Evolutionary conservation across 2,329 filamentous ascomycete genomes (phyloP), one percentile per base, ranked within the genome.

Genomic region (Tolypocladium amazonense): DNA sequence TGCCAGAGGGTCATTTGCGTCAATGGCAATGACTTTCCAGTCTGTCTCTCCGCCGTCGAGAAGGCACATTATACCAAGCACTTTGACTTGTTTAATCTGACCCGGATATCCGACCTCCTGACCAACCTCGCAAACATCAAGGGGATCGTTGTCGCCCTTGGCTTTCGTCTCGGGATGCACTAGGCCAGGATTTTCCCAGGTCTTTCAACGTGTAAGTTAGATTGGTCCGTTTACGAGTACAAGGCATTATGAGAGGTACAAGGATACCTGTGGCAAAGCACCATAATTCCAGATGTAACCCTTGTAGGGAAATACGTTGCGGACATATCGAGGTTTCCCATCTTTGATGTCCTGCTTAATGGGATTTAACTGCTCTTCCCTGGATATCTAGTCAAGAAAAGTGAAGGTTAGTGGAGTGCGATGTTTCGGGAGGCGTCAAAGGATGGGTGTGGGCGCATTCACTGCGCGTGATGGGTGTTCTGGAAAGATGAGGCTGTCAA

Each of bases 221-320:
- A 41, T n/a, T 4, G 18, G 6, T n/a, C 2, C 5, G 15, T n/a
- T n/a, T n/a, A n/a, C 2, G n/a, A 41, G 1, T n/a, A n/a, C 2
- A 41, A 41, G 1, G 12, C 20, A 7, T 3, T n/a, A 2, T 6
- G 15, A 41, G 39, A 41, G 20, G 6, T 3, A n/a, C 20, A 20
- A 20, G 18, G 6, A 5, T 41, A 41, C 39, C 18, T n/a, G 39
- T n/a, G 39, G 39, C 6, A 41, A n/a, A 41, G 39, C 39, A n/a
- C 39, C 39, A n/a, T 41, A 41, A 11, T 41, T 41, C 39, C 39
- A 41, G 18, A 41, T 41, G 20, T 41, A 41, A 6, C 39, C 39
- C 18, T 41, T 41, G 4, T 41, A 11, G 6, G 39, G 39, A 41
- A 41, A 41, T 8, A 41, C 18, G 7, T 41, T 41, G 39, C 18